Evolutionary conservation across 2,329 filamentous ascomycete genomes (phyloP), one percentile per base, ranked within the genome.

Genomic region (Graphium sp.): DNA sequence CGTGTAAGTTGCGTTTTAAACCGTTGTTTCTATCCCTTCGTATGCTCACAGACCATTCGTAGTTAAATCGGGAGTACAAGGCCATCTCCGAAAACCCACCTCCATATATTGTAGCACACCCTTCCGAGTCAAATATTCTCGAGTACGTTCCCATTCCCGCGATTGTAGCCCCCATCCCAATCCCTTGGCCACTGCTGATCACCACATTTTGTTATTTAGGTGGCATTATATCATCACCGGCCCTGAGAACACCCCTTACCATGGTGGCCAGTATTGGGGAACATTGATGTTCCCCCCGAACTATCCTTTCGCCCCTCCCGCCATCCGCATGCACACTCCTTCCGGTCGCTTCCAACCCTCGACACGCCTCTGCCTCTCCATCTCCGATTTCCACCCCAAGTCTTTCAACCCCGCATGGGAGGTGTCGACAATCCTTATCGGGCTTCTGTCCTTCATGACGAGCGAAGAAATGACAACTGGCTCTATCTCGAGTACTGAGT

Each of bases 341-440:
- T 87, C 78, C 9, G 89, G 89, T 34, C 81, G 89, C 46, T 98
- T 98, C 57, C 83, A 93, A 49, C 83, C 85, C 3, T 89, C 79
- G 2, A 85, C 83, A 10, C 72, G 89, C 28, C 71, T 98, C 14
- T 98, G 89, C 46, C 75, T 98, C 26, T 91, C 81, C 46, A 98
- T 98, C 44, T 87, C 77, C 42, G 89, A 98, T 49, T 98, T 95
- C 55, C 89, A 98, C 48, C 89, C 89, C 4, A 92, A 92, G 52
- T 87, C 79, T 17, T 98, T 95, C 62, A 98, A 98, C 49, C 89
- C 89, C 2, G 85, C 89, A 1, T 98, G 89, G 89, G 87, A 93
- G 46, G 89, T 98, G 6, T 87, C 79, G 31, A 98, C 89, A 1
- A 98, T 98, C 38, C 60, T 98, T 11, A 91, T 92, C 31, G 89